These are phyloP conservation scores for Pseudogymnoascus sp. DNA, from an alignment of 2,329 filamentous ascomycete species.

Conservation along the genomic window DNA sequence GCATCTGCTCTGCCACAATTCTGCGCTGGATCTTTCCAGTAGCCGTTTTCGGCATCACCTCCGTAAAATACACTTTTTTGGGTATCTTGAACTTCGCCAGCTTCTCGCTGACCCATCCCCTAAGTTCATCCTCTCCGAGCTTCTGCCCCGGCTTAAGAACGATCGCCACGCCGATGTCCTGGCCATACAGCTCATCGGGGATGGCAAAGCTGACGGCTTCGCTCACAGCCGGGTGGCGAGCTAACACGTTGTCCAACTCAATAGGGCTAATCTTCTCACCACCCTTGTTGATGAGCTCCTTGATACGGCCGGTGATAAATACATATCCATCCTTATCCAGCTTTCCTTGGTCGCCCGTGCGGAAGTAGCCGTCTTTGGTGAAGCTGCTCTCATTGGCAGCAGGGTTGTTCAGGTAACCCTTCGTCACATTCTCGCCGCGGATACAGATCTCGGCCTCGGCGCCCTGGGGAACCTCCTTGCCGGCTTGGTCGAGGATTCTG, in stretches of 20 bases:
- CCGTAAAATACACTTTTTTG: conserved; percentile 76
- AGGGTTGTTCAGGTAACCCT: conserved; percentile 76
- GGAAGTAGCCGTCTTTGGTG: conserved; percentile 70
- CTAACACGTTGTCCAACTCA: conserved; percentile 74
- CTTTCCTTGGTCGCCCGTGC: conserved; percentile 80
- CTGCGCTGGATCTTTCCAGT: conserved; percentile 81
- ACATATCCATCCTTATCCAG: conserved; percentile 73
- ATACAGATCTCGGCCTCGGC: conserved; percentile 76
- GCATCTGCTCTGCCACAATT: conserved; percentile 79
- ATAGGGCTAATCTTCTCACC: conserved; percentile 87
- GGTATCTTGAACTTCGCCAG: conserved; percentile 80
- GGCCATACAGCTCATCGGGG: conserved; percentile 72
- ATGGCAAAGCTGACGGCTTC: conserved; percentile 81
- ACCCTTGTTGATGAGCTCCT: conserved; percentile 86
- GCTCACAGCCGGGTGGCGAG: conserved; percentile 61
- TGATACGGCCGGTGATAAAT: conserved; percentile 82
- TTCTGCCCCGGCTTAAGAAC: conserved; percentile 59
- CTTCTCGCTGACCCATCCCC: conserved; percentile 57
- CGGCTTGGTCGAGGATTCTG: conserved; percentile 62
- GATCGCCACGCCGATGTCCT: conserved; percentile 70
- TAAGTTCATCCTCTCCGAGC: conserved; percentile 51
- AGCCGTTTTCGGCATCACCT: conserved; percentile 84
- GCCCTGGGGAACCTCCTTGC: conserved; percentile 59
- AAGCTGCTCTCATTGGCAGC: conserved; percentile 67
- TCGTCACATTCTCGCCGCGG: conserved; percentile 71